Base-by-base conservation (phyloP, 371 early-diverging fungal genomes). In the Capillidium rhysosporum region DNA sequence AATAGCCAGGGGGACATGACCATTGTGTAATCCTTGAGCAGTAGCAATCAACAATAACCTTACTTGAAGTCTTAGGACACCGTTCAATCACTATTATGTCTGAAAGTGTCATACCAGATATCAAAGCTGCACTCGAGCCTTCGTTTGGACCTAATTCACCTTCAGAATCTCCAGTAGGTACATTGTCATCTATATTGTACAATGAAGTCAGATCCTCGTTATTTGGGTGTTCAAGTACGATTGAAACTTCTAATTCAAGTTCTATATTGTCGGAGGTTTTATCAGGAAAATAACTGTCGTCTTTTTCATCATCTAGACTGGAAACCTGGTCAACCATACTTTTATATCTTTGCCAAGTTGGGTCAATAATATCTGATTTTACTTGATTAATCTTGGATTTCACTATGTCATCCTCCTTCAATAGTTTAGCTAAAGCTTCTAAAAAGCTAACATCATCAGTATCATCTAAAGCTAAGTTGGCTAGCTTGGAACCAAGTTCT, bases 1-100 rank as follows among this genome's bases (percentile, higher is more conserved):
- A 60, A 40, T 54, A 8, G 10, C 58, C 51, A 20, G 52, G 25
- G 34, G 29, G 31, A 2, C 52, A 52, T 4, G 29, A 18, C 52
- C 52, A 52, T 10, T 39, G 31, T 12, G 28, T 52, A 7, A 26
- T 16, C 18, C 18, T 52, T 14, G 31, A 25, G 25, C 52, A 52
- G 8, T 39, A 40, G 20, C 52, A 52, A 2, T 52, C 14, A n/a
- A 1, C 18, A 26, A 23, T 52, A n/a, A 52, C 25, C 5, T 28
- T 25, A 23, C n/a, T 21, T 3, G 18, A 20, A 2, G 52, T 52
- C n/a, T 25, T 31, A 18, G 16, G 23, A n/a, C 52, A 52, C 31
- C 52, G 28, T 39, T 52, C 52, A 28, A 30, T 16, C 10, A 30
- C 40, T 24, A 52, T 43, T 3, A 52, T 25, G 31, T 52, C 31